Evolutionary conservation across 768 basidiomycete species (phyloP), one percentile per base, ranked within the genome.

Genomic region (Pilatotrama ljubarskyi): DNA sequence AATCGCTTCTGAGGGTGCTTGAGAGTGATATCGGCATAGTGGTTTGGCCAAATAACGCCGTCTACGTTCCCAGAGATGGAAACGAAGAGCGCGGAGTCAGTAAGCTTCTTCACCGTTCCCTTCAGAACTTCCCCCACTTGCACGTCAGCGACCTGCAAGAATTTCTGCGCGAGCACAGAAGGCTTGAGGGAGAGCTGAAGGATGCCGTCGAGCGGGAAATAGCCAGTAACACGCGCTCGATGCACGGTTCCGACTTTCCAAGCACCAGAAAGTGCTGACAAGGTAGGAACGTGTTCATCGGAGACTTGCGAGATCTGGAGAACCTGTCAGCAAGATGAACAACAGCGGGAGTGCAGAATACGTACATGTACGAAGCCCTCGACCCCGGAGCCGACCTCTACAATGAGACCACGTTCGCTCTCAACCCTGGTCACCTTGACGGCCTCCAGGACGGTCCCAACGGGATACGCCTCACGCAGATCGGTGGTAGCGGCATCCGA

Each of bases 1-100:
- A 97, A 99, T 61, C 88, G 83, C 75, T 87, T 92, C 42, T 93
- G 86, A 10, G 96, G 96, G 70, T 98, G 91, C 70, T 95, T 97
- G 66, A 98, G 80, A n/a, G 77, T 71, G 68, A 98, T 95, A 72
- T 99, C 97, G 11, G 97, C 94, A 70, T 91, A 97, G 70, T 98
- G 97, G 61, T 86, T 84, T 0, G 95, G 95, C 91, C 93, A 97
- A 20, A 98, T 80, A 25, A 97, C 88, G 26, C 92, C 97, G 68
- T 97, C 93, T 32, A 98, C 86, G 60, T 83, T 91, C 5, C 92
- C 93, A 5, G 89, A 85, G 55, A 98, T 78, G 26, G 91, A 86
- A 41, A 98, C 85, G 68, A 97, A 96, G 37, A 99, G 75, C 0
- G 84, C 89, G 35, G 84, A 80, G 58, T 91, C 88, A 2, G 88